phyloP scores from a whole-genome alignment of 1,284 basidiomycete species.

The Paramarasmius palmivorus region DNA sequence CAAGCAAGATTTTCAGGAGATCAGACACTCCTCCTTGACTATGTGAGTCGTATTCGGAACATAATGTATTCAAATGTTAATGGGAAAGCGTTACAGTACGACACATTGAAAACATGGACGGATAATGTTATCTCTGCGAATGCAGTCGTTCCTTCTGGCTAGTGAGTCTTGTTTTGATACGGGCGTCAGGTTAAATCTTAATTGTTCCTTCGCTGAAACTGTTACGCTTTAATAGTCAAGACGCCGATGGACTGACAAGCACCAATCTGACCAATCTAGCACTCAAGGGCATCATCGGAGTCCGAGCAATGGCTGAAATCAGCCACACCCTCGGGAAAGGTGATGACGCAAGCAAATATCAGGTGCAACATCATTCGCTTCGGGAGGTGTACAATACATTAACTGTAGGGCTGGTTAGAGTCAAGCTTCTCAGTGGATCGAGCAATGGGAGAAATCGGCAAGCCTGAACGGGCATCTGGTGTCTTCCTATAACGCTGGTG shows the following conservation, averaged over 20 bases:
- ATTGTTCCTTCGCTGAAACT: background rate
- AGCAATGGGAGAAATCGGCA: background rate
- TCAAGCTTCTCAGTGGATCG: background rate
- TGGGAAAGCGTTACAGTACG: background rate
- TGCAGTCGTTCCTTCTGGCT: background rate
- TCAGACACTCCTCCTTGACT: conserved; percentile 29
- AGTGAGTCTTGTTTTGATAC: background rate
- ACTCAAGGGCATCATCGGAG: conserved; percentile 13
- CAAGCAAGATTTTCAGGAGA: conserved; percentile 38
- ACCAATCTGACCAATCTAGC: conserved; percentile 13
- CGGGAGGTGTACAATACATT: background rate
- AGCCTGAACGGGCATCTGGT: background rate
- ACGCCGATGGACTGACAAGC: background rate
- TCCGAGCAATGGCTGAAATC: conserved; percentile 10
- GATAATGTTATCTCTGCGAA: background rate
- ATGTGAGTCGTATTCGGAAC: conserved; percentile 22
- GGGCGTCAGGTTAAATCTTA: too few species aligned
- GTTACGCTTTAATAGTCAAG: background rate
- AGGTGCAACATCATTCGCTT: background rate
- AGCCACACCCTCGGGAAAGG: background rate
- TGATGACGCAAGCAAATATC: background rate
- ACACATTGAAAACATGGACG: conserved; percentile 19
- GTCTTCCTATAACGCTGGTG: background rate
- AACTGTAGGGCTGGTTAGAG: background rate
- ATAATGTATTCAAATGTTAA: too few species aligned